Evolutionary conservation across 202 grass and related monocot species (phyloP).

Genomic region (Panicum hallii): DNA sequence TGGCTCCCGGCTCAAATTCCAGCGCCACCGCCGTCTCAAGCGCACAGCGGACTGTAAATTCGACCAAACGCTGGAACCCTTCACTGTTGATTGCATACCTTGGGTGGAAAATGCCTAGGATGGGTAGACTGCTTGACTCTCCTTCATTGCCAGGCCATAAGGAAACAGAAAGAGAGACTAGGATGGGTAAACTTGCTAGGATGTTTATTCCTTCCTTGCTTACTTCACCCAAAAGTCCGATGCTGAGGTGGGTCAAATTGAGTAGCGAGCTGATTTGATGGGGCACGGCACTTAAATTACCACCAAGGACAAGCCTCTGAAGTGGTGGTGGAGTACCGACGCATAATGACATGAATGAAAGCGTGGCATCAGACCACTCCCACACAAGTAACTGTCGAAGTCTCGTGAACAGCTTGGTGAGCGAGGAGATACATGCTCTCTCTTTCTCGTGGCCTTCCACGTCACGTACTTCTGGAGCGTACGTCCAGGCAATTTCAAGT

Average conservation of each 20-base stretch:
- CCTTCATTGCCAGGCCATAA: neutral
- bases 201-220: neutral
- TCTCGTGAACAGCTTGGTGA: neutral
- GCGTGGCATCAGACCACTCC: neutral
- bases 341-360: neutral
- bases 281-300: neutral
- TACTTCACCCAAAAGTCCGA: neutral
- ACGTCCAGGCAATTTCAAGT: neutral
- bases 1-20: neutral
- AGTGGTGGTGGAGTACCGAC: neutral
- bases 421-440: neutral
- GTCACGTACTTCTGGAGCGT: neutral
- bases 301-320: neutral
- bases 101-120: neutral
- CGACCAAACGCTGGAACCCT: neutral
- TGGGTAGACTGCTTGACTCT: too few relatives aligned
- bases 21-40: accelerated
- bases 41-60: neutral
- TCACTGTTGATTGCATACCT: neutral
- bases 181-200: neutral
- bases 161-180: neutral
- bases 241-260: neutral
- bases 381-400: neutral
- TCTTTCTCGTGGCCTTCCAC: neutral
- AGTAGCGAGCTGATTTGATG: neutral